Evolutionary conservation across 345 rosid species (phyloP), one percentile per base, ranked within the genome.

Genomic region (Lenwebbia sp.): DNA sequence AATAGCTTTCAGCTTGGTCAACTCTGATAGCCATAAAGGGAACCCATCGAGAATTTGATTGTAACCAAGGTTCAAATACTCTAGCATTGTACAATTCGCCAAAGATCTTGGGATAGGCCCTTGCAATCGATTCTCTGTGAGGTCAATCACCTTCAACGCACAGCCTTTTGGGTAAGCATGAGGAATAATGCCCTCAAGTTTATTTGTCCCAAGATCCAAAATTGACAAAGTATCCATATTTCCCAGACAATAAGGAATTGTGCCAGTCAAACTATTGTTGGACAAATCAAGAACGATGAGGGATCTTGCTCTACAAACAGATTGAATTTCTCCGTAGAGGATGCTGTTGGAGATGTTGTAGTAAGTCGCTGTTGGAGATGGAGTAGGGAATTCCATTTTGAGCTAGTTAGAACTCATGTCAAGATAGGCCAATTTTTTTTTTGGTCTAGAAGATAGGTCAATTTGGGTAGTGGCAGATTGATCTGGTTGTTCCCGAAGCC

Each of bases 401-500:
- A 58, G 65, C 0, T 0, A 0, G 1, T 58, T 58, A n/a, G 33
- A 58, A 5, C 33, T 58, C 12, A n/a, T n/a, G 65, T 58, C 65
- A n/a, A n/a, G n/a, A n/a, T n/a, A n/a, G n/a, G n/a, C n/a, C n/a
- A n/a, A n/a, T n/a, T n/a, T n/a, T n/a, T n/a, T n/a, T n/a, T n/a
- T n/a, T n/a, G n/a, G n/a, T n/a, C n/a, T n/a, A n/a, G n/a, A 58
- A 58, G 65, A 0, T 0, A 0, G 3, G 0, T 5, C 65, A 58
- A 58, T 0, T n/a, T 58, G 3, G 33, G 65, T 13, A 57, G n/a
- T 10, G 5, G 15, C 1, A 57, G 1, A 26, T 57, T 57, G 2
- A 57, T 10, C 7, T 10, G 62, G 28, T 6, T 57, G 7, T 13
- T 23, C 28, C 5, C 30, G 26, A 57, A 26, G 62, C n/a, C 7